These are phyloP conservation scores for Tricladium varicosporioides DNA, from an alignment of 2,329 filamentous ascomycete species.

Conservation along the genomic window DNA sequence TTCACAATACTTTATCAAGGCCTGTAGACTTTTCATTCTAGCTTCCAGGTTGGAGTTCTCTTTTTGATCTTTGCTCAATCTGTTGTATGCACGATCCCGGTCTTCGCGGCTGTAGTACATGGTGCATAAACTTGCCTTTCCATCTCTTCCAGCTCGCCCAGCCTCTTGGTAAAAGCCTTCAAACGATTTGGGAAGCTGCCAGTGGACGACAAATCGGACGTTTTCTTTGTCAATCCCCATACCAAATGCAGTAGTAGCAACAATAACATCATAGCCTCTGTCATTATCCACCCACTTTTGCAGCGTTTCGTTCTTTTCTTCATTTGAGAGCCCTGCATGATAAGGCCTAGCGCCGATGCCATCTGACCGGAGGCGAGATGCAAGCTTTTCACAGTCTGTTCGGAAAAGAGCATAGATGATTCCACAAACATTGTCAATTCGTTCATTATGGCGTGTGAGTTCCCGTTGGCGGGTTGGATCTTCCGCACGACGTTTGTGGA, in stretches of 20 bases:
- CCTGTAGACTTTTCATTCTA: conserved; percentile 61
- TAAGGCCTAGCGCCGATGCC: conserved; percentile 74
- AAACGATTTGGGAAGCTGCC: conserved; percentile 90
- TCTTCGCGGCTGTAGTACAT: conserved; percentile 91
- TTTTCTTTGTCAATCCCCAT: conserved; percentile 98
- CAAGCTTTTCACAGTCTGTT: conserved; percentile 71
- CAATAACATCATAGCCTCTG: conserved; percentile 82
- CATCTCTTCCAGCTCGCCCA: conserved; percentile 85
- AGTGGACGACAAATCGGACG: conserved; percentile 92
- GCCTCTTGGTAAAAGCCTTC: conserved; percentile 97
- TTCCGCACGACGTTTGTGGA: conserved; percentile 65
- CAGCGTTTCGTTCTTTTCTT: conserved; percentile 69
- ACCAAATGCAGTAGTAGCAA: conserved; percentile 92
- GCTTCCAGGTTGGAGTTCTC: conserved; percentile 45
- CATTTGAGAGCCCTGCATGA: conserved; percentile 66
- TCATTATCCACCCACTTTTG: conserved; percentile 70
- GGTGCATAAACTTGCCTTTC: conserved; percentile 82
- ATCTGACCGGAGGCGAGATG: conserved; percentile 61
- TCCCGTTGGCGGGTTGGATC: conserved; percentile 56
- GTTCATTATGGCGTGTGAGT: conserved; percentile 51
- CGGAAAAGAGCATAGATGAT: conserved; percentile 79
- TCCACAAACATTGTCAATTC: conserved; percentile 65
- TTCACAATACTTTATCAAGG: conserved; percentile 80
- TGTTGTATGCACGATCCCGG: conserved; percentile 65
- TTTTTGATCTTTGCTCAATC: conserved; percentile 50